Base-by-base conservation (phyloP, 140 eudicot genomes). In the Erigeron philadelphicus region DNA sequence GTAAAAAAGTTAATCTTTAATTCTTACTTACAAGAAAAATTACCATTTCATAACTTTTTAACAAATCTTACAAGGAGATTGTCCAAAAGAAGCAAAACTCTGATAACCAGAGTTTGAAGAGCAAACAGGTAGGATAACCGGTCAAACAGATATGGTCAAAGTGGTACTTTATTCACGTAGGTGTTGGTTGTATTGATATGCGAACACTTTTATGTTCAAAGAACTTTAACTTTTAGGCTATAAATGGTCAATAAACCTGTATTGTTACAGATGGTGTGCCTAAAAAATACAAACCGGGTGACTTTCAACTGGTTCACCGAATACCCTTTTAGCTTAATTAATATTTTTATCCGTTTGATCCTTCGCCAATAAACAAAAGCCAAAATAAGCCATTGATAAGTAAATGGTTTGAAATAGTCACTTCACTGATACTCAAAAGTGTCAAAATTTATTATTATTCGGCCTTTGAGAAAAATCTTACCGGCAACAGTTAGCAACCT, bases 401-500 rank as follows among this genome's bases (percentile, higher is more conserved):
- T 62, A 43, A 41, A 11, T 8, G 11, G 16, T 13, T 13, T 16
- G 52, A 3, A 9, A 56, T 5, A 8, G 40, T n/a, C 74, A 70
- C 57, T 15, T n/a, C 9, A 42, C 57, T 15, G 8, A 31, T 35
- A 25, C 45, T 0, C 0, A 38, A 72, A 40, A 6, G 2, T 17
- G 15, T 62, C 67, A 46, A 44, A 15, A 45, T 53, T 50, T 16
- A 63, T n/a, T 13, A 11, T 18, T 11, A 9, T 12, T 12, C 21
- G 47, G 15, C 8, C 8, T 50, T 54, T 6, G 38, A 76, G 59
- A 41, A 8, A 60, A 70, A 63, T 8, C 76, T 38, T 94, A 94
- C 99, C 99, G 95, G 76, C 97, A 94, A 73, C 99, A 94, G 73
- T 83, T 94, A 41, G 97, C 99, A 61, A 94, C 99, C 80, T 94